Percentiles rank a stretch among this genome's conserved stretches.
These are phyloP conservation scores for Acidomyces sp. DNA, from an alignment of 495 filamentous ascomycete genomes.

Conservation along the genomic window DNA sequence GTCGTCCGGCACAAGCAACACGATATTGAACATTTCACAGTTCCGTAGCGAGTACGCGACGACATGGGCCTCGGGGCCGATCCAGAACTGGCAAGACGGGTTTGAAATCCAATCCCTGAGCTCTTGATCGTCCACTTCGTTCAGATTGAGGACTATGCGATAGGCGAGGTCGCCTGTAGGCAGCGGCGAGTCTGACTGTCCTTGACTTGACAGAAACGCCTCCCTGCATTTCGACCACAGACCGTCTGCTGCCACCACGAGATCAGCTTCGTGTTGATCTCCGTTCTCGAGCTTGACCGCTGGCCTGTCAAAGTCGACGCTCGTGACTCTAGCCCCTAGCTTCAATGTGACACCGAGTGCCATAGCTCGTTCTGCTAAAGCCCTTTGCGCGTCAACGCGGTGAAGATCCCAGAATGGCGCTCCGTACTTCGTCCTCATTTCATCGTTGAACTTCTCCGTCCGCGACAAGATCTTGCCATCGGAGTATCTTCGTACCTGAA, in stretches of 20 bases:
- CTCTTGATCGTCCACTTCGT: slow-evolving; percentile 40
- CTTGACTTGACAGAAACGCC: slow-evolving; percentile 19
- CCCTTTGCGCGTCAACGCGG: slow-evolving; percentile 25
- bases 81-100: slow-evolving; percentile 56
- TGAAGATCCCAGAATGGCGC: slow-evolving; percentile 27
- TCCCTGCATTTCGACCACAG: slow-evolving; percentile 28
- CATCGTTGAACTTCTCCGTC: slow-evolving; percentile 21
- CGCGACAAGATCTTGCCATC: slow-evolving; percentile 23
- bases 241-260: slow-evolving; percentile 31
- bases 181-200: slow-evolving; percentile 19
- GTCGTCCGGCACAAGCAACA: slow-evolving; percentile 56
- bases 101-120: slow-evolving; percentile 36
- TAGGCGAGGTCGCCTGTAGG: slow-evolving; percentile 60
- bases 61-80: slow-evolving; percentile 50
- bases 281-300: slow-evolving; percentile 14
- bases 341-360: slow-evolving; percentile 22
- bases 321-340: slow-evolving; percentile 18
- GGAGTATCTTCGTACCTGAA: slow-evolving; percentile 22
- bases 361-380: slow-evolving; percentile 19
- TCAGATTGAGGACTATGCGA: slow-evolving; percentile 43
- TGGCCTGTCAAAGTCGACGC: slow-evolving; percentile 18
- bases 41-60: slow-evolving; percentile 52
- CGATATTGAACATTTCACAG: slow-evolving; percentile 53
- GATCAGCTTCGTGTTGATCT: slow-evolving; percentile 20
- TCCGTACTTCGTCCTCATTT: slow-evolving; percentile 21